Conservation (phyloP, 768 basidiomycete genomes). For the Astraeus odoratus region DNA sequence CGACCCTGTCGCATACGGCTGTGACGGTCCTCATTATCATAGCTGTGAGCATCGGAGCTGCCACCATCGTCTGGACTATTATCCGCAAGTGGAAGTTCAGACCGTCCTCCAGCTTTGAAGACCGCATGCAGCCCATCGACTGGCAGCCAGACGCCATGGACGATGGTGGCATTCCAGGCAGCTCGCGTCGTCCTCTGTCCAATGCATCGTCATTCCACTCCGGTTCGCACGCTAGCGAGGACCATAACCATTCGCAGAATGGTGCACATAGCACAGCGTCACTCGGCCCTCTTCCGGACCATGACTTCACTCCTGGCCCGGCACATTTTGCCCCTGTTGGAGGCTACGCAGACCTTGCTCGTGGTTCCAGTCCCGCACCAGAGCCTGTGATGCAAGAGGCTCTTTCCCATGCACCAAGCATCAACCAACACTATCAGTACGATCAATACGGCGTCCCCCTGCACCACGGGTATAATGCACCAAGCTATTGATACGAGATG, state of each 20-base stretch:
- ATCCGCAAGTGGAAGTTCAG: slow-evolving; percentile 91
- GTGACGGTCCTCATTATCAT: slow-evolving; percentile 63
- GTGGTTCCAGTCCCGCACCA: slow-evolving; percentile 65
- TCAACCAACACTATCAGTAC: slow-evolving; percentile 44
- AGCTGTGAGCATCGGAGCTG: slow-evolving; percentile 58
- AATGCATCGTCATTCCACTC: slow-evolving; percentile 69
- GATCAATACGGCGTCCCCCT: slow-evolving; percentile 52
- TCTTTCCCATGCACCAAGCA: slow-evolving; percentile 30
- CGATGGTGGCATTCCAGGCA: slow-evolving; percentile 38
- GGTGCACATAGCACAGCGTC: slow-evolving; percentile 19
- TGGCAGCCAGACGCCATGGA: slow-evolving; percentile 62
- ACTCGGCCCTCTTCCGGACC: slow-evolving; percentile 52
- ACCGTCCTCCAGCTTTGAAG: slow-evolving; percentile 72
- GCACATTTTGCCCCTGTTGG: slow-evolving; percentile 57
- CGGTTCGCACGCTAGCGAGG: slow-evolving; percentile 29
- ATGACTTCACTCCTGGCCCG: slow-evolving; percentile 70
- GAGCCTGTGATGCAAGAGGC: slow-evolving; percentile 47
- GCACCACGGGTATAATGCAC: slow-evolving; percentile 37
- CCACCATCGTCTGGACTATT: slow-evolving; percentile 77
- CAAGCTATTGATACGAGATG: slow-evolving; percentile 15
- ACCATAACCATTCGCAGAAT: slow-evolving; percentile 27
- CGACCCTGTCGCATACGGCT: slow-evolving; percentile 37
- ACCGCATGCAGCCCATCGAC: slow-evolving; percentile 82
- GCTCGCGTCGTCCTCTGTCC: slow-evolving; percentile 47
- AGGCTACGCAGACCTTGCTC: slow-evolving; percentile 77